A percentile compares a stretch with the other conserved stretches of the same genome.
phyloP scores from a whole-genome alignment of 2,329 filamentous ascomycete genomes.

The Trichoderma endophyticum region DNA sequence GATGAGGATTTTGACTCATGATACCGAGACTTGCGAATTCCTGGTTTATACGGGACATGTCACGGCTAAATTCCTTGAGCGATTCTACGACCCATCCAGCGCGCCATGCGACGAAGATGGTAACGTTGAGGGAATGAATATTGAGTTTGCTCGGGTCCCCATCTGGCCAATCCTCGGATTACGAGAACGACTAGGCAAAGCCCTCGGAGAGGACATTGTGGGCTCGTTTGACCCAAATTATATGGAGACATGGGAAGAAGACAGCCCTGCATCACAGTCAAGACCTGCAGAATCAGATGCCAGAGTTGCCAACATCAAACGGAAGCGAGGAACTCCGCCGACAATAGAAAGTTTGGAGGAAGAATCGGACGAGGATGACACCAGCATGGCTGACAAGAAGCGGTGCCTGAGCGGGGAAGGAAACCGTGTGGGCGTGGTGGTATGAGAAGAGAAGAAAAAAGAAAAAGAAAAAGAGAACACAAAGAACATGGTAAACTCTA shows the following conservation, averaged over 20 bases:
- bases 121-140: conserved; percentile 38
- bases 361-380: conserved; percentile 33
- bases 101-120: conserved; percentile 31
- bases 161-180: conserved; percentile 55
- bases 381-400: conserved; percentile 32
- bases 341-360: conserved; percentile 43
- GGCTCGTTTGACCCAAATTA: conserved; percentile 39
- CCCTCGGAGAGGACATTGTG: conserved; percentile 50
- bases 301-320: conserved; percentile 25
- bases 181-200: conserved; percentile 52
- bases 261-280: conserved; percentile 1
- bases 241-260: conserved; percentile 47
- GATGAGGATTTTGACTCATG: conserved; percentile 50
- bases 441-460: conserved; percentile 20
- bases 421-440: conserved; percentile 31
- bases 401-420: conserved; percentile 31
- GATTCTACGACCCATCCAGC: conserved; percentile 48
- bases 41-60: conserved; percentile 52
- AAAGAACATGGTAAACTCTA: not conserved
- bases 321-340: conserved; percentile 36
- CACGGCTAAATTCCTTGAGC: conserved; percentile 46
- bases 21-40: conserved; percentile 47
- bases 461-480: not conserved
- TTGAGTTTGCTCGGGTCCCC: conserved; percentile 48
- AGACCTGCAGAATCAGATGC: conserved; percentile 27